Evolutionary conservation across 2,329 filamentous ascomycete species (phyloP), one percentile per base, ranked within the genome.

Genomic region (Helotiales sp.): DNA sequence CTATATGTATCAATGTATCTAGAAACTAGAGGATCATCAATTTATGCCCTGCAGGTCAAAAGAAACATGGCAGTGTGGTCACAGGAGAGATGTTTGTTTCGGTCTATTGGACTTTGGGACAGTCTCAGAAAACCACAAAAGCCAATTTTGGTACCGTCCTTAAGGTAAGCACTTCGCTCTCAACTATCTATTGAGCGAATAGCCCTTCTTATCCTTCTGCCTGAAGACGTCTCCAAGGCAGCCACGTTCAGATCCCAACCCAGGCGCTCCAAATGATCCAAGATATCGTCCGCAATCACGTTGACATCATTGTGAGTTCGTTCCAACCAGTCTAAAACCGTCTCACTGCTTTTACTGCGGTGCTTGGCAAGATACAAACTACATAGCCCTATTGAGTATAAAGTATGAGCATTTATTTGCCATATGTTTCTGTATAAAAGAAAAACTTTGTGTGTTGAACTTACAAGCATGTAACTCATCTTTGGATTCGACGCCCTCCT

Each of bases 191-290:
- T n/a, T n/a, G n/a, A n/a, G n/a, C 9, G 40, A 27, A 3, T 15
- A 5, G 29, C 17, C 12, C 46, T 48, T n/a, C 15, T 48, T 17
- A 48, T 48, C 13, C 47, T 57, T 54, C 68, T 67, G 10, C 82
- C 84, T 47, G 81, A 76, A 58, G 75, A 78, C 17, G 87, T 91
- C 75, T 92, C 88, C 65, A 93, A 74, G 5, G 84, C 86, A 36
- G 79, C 79, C 51, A 78, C 78, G 55, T 83, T 75, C 47, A 89
- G 65, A 72, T 92, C 82, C 89, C 89, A 93, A 0, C 88, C 88
- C 30, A 67, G 74, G 31, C 70, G 70, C 57, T 64, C 71, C 54
- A 77, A 73, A 66, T 77, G 74, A 2, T 74, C 70, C 55, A 62
- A 55, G 1, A 64, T 31, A 0, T 53, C 29, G 5, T 5, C 15